Conservation (phyloP, 2,329 filamentous ascomycete genomes). For the Colletotrichum incanum region DNA sequence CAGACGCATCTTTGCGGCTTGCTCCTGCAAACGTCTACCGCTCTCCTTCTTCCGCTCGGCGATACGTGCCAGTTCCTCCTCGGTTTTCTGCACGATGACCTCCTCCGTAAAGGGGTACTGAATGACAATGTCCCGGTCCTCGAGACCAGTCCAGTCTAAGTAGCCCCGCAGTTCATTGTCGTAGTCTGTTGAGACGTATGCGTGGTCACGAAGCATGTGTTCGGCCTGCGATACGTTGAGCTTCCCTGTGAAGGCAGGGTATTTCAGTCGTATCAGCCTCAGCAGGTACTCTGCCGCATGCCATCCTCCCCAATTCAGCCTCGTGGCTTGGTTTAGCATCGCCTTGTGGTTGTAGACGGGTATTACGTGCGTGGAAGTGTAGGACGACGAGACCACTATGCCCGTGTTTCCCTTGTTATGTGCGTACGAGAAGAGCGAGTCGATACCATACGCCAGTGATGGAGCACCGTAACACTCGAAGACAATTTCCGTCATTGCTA, state of each 20-base stretch:
- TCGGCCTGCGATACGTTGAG: constrained; percentile 90
- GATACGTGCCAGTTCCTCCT: constrained; percentile 91
- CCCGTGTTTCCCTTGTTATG: constrained; percentile 92
- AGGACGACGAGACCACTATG: constrained; percentile 90
- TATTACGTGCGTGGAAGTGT: constrained; percentile 95
- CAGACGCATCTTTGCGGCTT: constrained; percentile 96
- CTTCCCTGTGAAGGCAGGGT: constrained; percentile 89
- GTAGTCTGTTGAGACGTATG: constrained; percentile 90
- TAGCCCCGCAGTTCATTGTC: constrained; percentile 82
- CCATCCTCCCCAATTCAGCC: constrained; percentile 94
- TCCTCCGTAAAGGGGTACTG: constrained; percentile 97
- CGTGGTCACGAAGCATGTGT: constrained; percentile 88
- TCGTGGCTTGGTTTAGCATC: constrained; percentile 85
- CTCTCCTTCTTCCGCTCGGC: constrained; percentile 97
- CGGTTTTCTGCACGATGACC: constrained; percentile 89
- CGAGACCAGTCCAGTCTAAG: constrained; percentile 92
- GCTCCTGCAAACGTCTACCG: constrained; percentile 90
- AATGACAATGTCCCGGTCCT: constrained; percentile 89
- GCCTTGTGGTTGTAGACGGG: constrained; percentile 91
- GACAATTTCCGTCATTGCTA: constrained; percentile 96
- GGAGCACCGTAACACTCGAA: constrained; percentile 97
- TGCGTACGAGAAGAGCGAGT: constrained; percentile 95
- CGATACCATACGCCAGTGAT: constrained; percentile 93
- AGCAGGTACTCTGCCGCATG: constrained; percentile 92
- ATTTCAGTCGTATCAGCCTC: constrained; percentile 92